These are phyloP conservation scores for Aureobasidium mangrovei DNA, from an alignment of 2,329 filamentous ascomycete species.

Conservation along the genomic window DNA sequence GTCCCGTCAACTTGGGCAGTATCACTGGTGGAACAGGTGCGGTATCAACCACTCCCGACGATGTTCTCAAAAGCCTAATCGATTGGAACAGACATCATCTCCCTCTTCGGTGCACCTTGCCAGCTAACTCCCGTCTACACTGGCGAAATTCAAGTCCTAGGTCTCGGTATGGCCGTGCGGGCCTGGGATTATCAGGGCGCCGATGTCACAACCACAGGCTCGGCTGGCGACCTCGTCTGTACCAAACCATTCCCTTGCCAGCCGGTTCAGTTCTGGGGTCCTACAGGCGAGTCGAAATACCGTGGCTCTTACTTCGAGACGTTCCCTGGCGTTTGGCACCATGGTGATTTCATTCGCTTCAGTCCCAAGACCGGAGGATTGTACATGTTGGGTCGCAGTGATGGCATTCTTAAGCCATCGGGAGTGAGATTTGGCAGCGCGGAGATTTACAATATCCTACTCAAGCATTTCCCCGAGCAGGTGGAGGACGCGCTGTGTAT, in stretches of 20 bases:
- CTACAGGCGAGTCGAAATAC: conserved; percentile 66
- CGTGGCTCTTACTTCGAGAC: conserved; percentile 77
- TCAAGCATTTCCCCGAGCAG: conserved; percentile 68
- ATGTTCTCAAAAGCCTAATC: not conserved
- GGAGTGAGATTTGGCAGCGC: conserved; percentile 88
- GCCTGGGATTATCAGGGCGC: conserved; percentile 46
- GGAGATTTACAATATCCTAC: conserved; percentile 92
- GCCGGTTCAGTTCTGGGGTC: conserved; percentile 80
- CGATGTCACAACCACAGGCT: conserved; percentile 51
- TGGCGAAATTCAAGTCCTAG: conserved; percentile 42
- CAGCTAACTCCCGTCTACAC: conserved; percentile 41
- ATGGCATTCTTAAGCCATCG: conserved; percentile 85
- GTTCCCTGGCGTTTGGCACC: conserved; percentile 76
- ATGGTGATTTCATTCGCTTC: conserved; percentile 79
- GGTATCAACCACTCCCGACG: conserved; percentile 37
- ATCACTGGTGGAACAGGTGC: conserved; percentile 66
- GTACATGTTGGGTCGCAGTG: conserved; percentile 83
- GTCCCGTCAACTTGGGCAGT: conserved; percentile 72
- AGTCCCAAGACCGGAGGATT: conserved; percentile 66
- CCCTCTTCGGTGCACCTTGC: conserved; percentile 80
- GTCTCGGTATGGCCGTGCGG: conserved; percentile 43
- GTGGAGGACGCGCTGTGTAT: conserved; percentile 84
- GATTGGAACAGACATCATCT: conserved; percentile 76
- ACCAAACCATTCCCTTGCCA: conserved; percentile 80
- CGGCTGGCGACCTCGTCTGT: conserved; percentile 83